Base-by-base conservation (phyloP, 257 asterid genomes). In the Solanum chiquidenum region DNA sequence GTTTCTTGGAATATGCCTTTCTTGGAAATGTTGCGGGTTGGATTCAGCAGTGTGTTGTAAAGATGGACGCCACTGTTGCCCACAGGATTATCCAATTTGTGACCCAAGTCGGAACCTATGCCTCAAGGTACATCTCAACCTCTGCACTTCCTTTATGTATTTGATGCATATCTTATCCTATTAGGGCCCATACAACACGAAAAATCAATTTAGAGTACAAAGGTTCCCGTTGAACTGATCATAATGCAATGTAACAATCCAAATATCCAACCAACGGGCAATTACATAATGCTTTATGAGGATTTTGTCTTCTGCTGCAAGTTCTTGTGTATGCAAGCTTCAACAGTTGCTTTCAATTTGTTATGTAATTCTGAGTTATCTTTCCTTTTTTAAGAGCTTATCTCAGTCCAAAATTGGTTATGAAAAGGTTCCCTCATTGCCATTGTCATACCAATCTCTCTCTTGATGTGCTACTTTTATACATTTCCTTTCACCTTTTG, bases 1-100 rank as follows among this genome's bases (percentile, higher is more conserved):
- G 27, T 38, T 96, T 89, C 88, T 97, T 12, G 98, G 99, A 83
- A 3, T 95, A 35, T 97, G 99, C 92, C 83, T 95, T 58, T 92
- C 90, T 5, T 97, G 98, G 98, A 94, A 89, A 88, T 97, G 99
- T 37, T 97, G 99, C 83, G 95, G 49, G 20, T 93, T 93, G 37
- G 94, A 90, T 29, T 94, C 98, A 8, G 99, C 96, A 1, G 96
- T 94, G 13, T 96, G 99, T 84, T 96, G 99, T 87, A 75, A 92
- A 77, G 99, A 96, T 83, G 91, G 62, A 21, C 75, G 8, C 42
- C 97, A 94, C 77, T 95, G 98, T 85, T 96, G 99, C 80, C 99
- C 98, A 0, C 93, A 72, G 1, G 97, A 96, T 88, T 97, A 97
- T 86, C 99, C 99, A 1, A 89, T 92, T 21, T 97, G 98, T 62